Evolutionary conservation across 345 rosid genomes (phyloP), one percentile per base, ranked within the genome.

Genomic region (Acer campestre): DNA sequence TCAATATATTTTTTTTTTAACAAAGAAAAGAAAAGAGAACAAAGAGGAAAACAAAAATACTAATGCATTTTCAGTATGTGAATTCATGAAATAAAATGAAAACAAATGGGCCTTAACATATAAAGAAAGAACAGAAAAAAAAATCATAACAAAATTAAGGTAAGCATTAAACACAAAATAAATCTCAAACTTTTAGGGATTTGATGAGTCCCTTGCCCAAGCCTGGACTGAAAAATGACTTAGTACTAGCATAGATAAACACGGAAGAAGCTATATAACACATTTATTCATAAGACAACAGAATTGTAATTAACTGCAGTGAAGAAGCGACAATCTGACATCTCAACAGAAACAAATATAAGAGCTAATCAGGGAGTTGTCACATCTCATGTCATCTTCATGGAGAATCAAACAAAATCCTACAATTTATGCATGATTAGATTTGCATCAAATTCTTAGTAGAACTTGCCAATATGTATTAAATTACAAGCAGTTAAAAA

Each of bases 41-140:
- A 59, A 59, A 59, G 62, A 59, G 56, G 25, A 49, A 64, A 75
- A 29, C 63, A 56, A 35, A n/a, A 63, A 51, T n/a, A 53, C 55
- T 7, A 67, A 3, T 20, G 16, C 68, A 67, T 29, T 11, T 53
- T 11, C 46, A 65, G 11, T 62, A 38, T n/a, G 10, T 29, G 7
- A 58, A 8, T 27, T 6, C 6, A 2, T 38, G 13, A 11, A 7
- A 53, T 2, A 20, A 53, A 18, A 35, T 13, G 14, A 55, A 49
- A 64, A 64, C 40, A 64, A 64, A 62, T 18, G 62, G 58, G 16
- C n/a, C 25, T 51, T 20, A 40, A 18, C 1, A 58, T 4, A 5
- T 51, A 16, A 3, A 10, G 18, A 27, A 25, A 35, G 8, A 55
- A 11, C 22, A 67, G 0, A 38, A 25, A 25, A 25, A 25, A 58